Percentiles rank a stretch among this genome's conserved stretches.
phyloP scores from a whole-genome alignment of 495 filamentous ascomycete genomes.

The Delitschia confertaspora region DNA sequence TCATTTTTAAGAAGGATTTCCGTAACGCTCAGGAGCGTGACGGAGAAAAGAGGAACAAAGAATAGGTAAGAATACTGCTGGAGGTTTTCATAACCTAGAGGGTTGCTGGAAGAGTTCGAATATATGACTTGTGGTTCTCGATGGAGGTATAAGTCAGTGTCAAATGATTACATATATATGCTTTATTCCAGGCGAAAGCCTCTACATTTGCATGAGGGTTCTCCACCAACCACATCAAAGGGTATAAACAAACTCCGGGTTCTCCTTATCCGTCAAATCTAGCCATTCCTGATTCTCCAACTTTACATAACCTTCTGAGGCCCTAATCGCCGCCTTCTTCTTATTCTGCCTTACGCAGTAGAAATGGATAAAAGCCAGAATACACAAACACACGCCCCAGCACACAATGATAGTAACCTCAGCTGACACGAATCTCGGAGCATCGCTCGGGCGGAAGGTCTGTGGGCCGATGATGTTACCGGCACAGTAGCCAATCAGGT shows the following conservation, averaged over 20 bases:
- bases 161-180: no score
- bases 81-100: no score
- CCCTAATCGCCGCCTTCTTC: constrained; percentile 48
- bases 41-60: no score
- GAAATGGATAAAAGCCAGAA: constrained; percentile 53
- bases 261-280: constrained; percentile 51
- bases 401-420: constrained; percentile 63
- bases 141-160: no score
- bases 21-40: no score
- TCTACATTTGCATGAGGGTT: no score
- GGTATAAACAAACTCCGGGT: constrained; percentile 37
- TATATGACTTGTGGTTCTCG: no score
- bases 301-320: constrained; percentile 50
- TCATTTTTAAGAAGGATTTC: no score
- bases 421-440: constrained; percentile 51
- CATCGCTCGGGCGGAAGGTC: constrained; percentile 49
- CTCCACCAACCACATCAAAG: no score
- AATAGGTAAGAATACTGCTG: no score
- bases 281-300: constrained; percentile 60
- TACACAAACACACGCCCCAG: constrained; percentile 46
- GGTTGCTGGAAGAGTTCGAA: no score
- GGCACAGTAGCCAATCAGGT: constrained; percentile 54
- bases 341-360: constrained; percentile 54
- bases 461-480: constrained; percentile 53
- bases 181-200: no score